Base-by-base conservation (phyloP, 495 filamentous ascomycete species). In the Xylaria palmicola region DNA sequence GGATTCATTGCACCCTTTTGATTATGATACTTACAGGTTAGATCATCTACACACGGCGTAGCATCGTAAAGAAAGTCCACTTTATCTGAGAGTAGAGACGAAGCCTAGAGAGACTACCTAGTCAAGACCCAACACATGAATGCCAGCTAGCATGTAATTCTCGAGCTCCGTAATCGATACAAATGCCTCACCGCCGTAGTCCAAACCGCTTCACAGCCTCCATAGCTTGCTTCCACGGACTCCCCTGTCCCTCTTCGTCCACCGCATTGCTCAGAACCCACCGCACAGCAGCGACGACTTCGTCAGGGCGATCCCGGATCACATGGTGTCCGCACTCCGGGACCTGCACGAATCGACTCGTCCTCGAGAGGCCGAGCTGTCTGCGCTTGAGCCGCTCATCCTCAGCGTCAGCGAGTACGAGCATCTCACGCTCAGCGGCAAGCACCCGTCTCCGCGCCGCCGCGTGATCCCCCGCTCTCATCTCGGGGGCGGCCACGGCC, bases 291-390 rank as follows among this genome's bases (percentile, higher is more conserved):
- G 63, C 63, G 0, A 74, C 78, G 51, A 84, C 72, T 12, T 80
- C 70, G 49, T 81, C 81, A 32, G 80, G 81, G 7, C 76, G 70
- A 6, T 77, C 62, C 20, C 79, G 50, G 59, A 81, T 75, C 12
- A 84, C 72, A 70, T 82, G 69, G 64, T 84, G 81, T 19, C 81
- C 81, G 63, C 77, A 80, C 20, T 77, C 79, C 6, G 74, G 64
- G 3, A 82, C 17, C 37, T 76, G 65, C 19, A 78, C 68, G 20
- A 75, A 72, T 43, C 73, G 69, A 41, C 68, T 73, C 0, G 37
- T 69, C 32, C 64, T 64, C 0, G 76, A 77, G 32, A 82, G 67
- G 19, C 63, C 62, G 32, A 83, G 57, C 71, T 82, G 79, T 50
- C 77, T 75, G 62, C 68, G 70, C 66, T 80, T 79, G 59, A 81